Conservation (phyloP, 1,284 basidiomycete genomes). For the Sporisorium sorghi region DNA sequence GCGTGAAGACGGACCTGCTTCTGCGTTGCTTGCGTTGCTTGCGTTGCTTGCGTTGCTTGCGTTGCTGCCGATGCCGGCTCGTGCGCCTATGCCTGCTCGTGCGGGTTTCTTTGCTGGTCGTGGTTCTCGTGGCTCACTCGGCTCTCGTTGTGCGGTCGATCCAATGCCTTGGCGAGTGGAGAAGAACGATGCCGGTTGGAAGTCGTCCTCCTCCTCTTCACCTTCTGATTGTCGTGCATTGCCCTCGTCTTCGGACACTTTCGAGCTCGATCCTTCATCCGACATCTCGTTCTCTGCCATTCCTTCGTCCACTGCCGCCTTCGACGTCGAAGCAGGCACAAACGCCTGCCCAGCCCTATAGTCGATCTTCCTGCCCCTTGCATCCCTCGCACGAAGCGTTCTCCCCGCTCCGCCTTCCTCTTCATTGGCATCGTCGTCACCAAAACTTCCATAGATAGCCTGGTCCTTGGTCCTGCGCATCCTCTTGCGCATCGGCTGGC, state of each 20-base stretch:
- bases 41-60: conserved; percentile 7
- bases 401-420: conserved; percentile 16
- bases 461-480: conserved; percentile 37
- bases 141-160: conserved; percentile 3
- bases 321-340: conserved; percentile 25
- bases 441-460: conserved; percentile 83
- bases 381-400: conserved; percentile 27
- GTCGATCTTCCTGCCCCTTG: conserved; percentile 29
- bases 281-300: not conserved
- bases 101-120: not conserved
- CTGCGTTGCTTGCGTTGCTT: conserved; percentile 12
- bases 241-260: not conserved
- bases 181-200: conserved; percentile 34
- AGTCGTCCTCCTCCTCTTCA: conserved; percentile 20
- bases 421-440: conserved; percentile 73
- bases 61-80: conserved; percentile 32
- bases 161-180: conserved; percentile 24
- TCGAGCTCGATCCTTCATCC: not conserved
- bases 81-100: conserved; percentile 33
- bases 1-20: conserved; percentile 20
- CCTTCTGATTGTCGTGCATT: not conserved
- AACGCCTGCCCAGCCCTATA: conserved; percentile 39
- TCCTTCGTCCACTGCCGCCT: not conserved
- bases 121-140: conserved; percentile 7
- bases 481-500: conserved; percentile 21